phyloP scores from a whole-genome alignment of 2,329 filamentous ascomycete species.

The Pseudogymnoascus verrucosus region DNA sequence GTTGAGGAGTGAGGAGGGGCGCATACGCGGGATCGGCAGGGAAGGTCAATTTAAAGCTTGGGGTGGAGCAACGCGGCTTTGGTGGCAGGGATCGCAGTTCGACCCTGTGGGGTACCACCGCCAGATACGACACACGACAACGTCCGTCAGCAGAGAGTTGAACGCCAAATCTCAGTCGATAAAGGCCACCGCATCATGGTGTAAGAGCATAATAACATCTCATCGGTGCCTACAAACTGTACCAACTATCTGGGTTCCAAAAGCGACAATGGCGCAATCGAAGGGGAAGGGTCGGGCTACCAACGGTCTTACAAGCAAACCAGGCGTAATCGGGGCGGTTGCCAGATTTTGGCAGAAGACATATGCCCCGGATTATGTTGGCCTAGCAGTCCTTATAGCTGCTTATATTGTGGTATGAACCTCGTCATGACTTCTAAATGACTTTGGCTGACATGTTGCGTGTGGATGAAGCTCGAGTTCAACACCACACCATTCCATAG shows the following conservation, averaged over 20 bases:
- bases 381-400: conserved; percentile 60
- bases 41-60: conserved; percentile 6
- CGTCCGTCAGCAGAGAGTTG: background rate
- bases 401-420: conserved; percentile 54
- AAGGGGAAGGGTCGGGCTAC: background rate
- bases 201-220: background rate
- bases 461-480: conserved; percentile 47
- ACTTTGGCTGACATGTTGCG: background rate
- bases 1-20: background rate
- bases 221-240: background rate
- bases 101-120: background rate
- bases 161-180: background rate
- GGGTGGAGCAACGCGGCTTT: conserved; percentile 1
- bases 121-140: background rate
- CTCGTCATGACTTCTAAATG: background rate
- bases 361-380: conserved; percentile 83
- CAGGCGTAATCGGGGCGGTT: conserved; percentile 18
- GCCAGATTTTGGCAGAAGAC: conserved; percentile 51
- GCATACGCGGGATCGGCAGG: background rate
- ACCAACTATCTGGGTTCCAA: background rate
- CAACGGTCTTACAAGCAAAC: background rate
- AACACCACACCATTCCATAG: conserved; percentile 82
- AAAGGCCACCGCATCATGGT: background rate
- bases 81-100: background rate
- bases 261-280: background rate